Conservation (phyloP, 2,329 filamentous ascomycete genomes). For the Pseudocercospora fuligena region DNA sequence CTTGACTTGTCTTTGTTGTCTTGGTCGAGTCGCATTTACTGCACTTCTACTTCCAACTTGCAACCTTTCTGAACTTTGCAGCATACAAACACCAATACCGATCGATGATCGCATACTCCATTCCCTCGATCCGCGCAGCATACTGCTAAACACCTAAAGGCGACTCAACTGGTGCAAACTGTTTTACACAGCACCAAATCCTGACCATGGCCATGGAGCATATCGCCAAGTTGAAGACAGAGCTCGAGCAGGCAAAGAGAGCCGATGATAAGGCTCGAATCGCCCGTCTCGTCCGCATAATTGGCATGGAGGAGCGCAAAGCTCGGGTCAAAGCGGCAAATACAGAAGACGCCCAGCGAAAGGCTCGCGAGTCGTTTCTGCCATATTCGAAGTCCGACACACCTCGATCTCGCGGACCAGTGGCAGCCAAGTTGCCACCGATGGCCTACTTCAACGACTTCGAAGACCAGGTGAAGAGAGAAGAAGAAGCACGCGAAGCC, state of each 20-base stretch:
- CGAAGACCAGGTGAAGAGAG: not conserved
- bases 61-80: not conserved
- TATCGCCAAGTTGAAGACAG: not conserved
- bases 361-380: not conserved
- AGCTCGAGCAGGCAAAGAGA: not conserved
- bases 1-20: not conserved
- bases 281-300: not conserved
- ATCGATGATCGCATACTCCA: not conserved
- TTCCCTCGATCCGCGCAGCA: not conserved
- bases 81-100: not conserved
- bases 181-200: not conserved
- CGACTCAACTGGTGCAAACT: not conserved
- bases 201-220: not conserved
- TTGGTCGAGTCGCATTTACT: not conserved
- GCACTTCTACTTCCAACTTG: not conserved
- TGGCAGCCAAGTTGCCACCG: not conserved
- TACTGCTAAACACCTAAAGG: not conserved
- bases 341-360: not conserved
- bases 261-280: not conserved
- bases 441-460: conserved; percentile 3
- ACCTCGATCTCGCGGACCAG: not conserved
- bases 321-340: not conserved
- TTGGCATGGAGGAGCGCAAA: not conserved
- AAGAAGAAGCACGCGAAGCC: not conserved
- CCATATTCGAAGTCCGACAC: not conserved